Evolutionary conservation across 306 rosid genomes (phyloP).

Genomic region (Ochetophila trinervis): DNA sequence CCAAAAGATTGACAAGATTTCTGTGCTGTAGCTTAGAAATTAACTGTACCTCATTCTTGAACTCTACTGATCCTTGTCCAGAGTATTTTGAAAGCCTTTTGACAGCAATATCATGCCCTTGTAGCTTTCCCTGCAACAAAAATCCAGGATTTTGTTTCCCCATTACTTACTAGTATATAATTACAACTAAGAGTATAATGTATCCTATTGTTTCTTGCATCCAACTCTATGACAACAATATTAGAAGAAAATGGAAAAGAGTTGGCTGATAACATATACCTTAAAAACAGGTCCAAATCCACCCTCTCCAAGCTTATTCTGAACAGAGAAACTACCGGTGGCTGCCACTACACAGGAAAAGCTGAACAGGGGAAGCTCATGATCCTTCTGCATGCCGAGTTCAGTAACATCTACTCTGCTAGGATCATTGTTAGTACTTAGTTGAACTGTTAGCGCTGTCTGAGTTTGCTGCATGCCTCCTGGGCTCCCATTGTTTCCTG

Average conservation of each 20-base stretch:
- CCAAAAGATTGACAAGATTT: conserved; percentile 31
- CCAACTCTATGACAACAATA: no score
- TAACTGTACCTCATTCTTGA: conserved; percentile 27
- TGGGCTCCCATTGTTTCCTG: no score
- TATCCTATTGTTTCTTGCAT: no score
- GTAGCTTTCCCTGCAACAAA: neutral
- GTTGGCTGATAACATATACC: conserved; percentile 18
- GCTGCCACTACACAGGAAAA: conserved; percentile 13
- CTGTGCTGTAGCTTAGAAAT: conserved; percentile 35
- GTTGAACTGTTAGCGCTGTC: neutral
- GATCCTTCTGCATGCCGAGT: conserved; percentile 6
- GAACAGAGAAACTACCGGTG: conserved; percentile 22
- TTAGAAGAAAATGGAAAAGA: no score
- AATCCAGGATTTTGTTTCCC: no score
- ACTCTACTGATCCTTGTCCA: conserved; percentile 34
- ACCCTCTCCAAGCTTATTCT: conserved; percentile 33
- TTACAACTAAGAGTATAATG: no score
- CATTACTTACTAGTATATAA: no score
- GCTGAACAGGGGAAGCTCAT: conserved; percentile 22
- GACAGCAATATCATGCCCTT: conserved; percentile 22
- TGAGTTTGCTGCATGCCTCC: no score
- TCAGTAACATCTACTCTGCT: neutral
- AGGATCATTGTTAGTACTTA: neutral
- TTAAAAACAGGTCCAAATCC: conserved; percentile 34
- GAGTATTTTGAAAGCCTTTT: conserved; percentile 27